A percentile compares a stretch with the other conserved stretches of the same genome.
Evolutionary conservation across 2,329 filamentous ascomycete species (phyloP).

Genomic region (Waltergamsia citrina): DNA sequence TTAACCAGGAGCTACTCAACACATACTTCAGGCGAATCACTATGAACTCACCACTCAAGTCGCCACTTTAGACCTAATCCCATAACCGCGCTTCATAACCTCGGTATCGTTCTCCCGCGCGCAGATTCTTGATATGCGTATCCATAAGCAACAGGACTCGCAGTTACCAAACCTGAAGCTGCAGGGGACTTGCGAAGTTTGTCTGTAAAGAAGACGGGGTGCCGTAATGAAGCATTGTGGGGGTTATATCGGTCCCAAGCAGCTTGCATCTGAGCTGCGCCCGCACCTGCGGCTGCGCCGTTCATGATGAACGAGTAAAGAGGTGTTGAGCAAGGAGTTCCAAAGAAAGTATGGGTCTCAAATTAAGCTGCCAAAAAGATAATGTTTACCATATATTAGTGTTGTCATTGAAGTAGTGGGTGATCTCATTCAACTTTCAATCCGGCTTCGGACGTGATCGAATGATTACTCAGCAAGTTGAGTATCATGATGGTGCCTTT

Average conservation of each 20-base stretch:
- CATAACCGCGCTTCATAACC: slow-evolving; percentile 20
- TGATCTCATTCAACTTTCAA: not conserved
- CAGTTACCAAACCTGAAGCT: slow-evolving; percentile 11
- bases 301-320: not conserved
- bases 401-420: not conserved
- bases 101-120: slow-evolving; percentile 18
- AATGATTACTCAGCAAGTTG: too few relatives aligned
- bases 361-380: not conserved
- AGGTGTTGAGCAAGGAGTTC: too few relatives aligned
- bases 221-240: slow-evolving; percentile 50
- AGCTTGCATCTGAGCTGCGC: slow-evolving; percentile 9
- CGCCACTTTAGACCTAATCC: too few relatives aligned
- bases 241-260: slow-evolving; percentile 15
- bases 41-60: too few relatives aligned
- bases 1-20: too few relatives aligned
- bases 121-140: slow-evolving; percentile 46
- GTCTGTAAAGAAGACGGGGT: slow-evolving; percentile 70
- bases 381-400: not conserved
- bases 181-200: slow-evolving; percentile 47
- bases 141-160: slow-evolving; percentile 49
- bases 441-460: too few relatives aligned
- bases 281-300: not conserved
- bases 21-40: not conserved
- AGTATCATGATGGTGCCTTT: too few relatives aligned
- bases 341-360: too few relatives aligned